Percentiles rank a stretch among this genome's conserved stretches.
Conservation (phyloP, 371 early-diverging fungal genomes). For the Funneliformis caledonium region DNA sequence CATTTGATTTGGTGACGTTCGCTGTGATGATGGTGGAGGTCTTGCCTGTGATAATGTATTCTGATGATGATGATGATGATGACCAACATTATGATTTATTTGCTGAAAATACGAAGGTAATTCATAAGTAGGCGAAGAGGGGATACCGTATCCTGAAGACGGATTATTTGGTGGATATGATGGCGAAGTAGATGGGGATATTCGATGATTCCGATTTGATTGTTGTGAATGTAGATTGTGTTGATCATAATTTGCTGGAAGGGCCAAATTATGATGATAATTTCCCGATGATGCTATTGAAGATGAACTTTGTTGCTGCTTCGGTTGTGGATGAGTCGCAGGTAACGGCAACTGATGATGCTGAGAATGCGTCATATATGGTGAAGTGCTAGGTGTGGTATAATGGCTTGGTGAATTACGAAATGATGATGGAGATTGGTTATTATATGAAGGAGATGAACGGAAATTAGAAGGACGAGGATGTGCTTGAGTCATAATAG, state of each 20-base stretch:
- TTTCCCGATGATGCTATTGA: neutral
- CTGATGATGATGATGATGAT: neutral
- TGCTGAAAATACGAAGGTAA: neutral
- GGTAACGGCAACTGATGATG: constrained; percentile 30
- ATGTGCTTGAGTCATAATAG: neutral
- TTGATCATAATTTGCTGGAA: constrained; percentile 15
- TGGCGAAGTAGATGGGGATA: constrained; percentile 31
- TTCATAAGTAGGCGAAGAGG: neutral
- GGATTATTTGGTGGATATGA: constrained; percentile 15
- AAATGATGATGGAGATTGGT: constrained; percentile 15
- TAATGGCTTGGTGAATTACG: constrained; percentile 27
- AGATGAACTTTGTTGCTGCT: neutral
- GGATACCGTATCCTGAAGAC: neutral
- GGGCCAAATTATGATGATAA: constrained; percentile 5
- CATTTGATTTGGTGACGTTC: neutral
- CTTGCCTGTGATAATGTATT: neutral
- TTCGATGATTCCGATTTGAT: neutral
- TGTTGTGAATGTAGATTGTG: neutral
- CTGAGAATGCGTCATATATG: neutral
- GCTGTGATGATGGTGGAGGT: neutral
- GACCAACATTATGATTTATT: neutral
- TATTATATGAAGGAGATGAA: constrained; percentile 1
- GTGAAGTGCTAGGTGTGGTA: constrained; percentile 16
- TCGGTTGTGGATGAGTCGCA: neutral
- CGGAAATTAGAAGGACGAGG: neutral